phyloP scores from a whole-genome alignment of 106 monocot genomes.

The Triglochin maritima region DNA sequence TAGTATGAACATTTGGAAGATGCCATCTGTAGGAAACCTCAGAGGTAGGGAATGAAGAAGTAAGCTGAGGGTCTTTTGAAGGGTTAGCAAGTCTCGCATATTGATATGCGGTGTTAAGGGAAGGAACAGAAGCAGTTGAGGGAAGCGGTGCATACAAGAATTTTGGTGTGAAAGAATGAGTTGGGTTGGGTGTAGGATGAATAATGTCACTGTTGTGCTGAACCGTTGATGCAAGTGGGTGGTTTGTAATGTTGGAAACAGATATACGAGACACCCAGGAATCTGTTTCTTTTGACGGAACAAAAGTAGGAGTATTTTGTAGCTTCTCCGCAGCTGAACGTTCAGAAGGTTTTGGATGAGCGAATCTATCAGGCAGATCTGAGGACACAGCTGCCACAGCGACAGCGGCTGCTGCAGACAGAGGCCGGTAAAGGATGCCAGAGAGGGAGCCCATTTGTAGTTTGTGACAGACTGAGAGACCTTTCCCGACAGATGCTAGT shows the following conservation, averaged over 20 bases:
- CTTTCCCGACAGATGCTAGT: neutral
- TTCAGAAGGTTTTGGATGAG: slow-evolving; percentile 15
- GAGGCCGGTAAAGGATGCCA: slow-evolving; percentile 62
- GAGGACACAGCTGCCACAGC: slow-evolving; percentile 56
- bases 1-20: slow-evolving; percentile 41
- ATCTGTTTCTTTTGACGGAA: slow-evolving; percentile 2
- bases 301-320: neutral
- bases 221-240: slow-evolving; percentile 7
- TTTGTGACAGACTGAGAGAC: neutral
- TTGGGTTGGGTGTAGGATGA: neutral
- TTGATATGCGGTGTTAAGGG: slow-evolving; percentile 36
- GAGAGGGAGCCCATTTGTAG: slow-evolving; percentile 50
- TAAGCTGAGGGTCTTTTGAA: neutral
- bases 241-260: slow-evolving; percentile 23
- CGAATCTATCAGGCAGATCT: slow-evolving; percentile 49
- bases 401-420: slow-evolving; percentile 59
- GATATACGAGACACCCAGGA: slow-evolving; percentile 27
- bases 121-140: slow-evolving; percentile 18
- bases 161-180: slow-evolving; percentile 1
- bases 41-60: slow-evolving; percentile 17
- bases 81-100: slow-evolving; percentile 49
- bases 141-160: slow-evolving; percentile 9
- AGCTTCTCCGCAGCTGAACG: neutral
- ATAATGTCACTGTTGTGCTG: neutral
- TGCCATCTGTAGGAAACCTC: slow-evolving; percentile 79